Conservation (phyloP, 2,329 filamentous ascomycete species). For the Talaromyces atroroseus region DNA sequence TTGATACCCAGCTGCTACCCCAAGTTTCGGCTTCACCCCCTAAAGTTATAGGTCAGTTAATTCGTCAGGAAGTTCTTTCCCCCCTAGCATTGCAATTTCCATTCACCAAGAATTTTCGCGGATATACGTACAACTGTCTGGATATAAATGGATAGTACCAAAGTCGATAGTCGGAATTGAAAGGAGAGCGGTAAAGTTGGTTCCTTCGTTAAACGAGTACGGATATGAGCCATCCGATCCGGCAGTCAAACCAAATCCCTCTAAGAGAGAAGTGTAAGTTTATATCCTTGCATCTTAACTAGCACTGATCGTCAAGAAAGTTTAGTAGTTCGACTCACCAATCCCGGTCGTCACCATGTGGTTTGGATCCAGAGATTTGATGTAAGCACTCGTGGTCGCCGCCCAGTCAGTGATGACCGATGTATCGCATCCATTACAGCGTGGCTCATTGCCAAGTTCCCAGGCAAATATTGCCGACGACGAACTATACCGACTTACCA, state of each 20-base stretch:
- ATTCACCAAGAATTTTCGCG: not conserved
- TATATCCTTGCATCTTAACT: not conserved
- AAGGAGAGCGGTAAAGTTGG: conserved; percentile 49
- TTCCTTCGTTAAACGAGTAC: conserved; percentile 47
- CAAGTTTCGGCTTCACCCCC: conserved; percentile 36
- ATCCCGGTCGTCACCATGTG: conserved; percentile 62
- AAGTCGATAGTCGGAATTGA: conserved; percentile 52
- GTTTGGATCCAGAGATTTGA: conserved; percentile 56
- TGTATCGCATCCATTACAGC: conserved; percentile 56
- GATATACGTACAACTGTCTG: conserved; percentile 36
- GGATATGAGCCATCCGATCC: conserved; percentile 50
- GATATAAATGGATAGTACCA: conserved; percentile 51
- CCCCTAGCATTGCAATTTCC: not conserved
- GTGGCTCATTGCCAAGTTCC: conserved; percentile 63
- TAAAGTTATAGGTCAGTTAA: conserved; percentile 6
- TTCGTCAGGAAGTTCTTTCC: no score
- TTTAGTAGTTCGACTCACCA: conserved; percentile 16
- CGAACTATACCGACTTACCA: conserved; percentile 56
- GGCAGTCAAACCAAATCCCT: conserved; percentile 50
- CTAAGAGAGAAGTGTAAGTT: conserved; percentile 24
- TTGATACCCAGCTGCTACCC: conserved; percentile 44
- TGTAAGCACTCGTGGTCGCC: conserved; percentile 51
- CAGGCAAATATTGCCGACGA: conserved; percentile 60
- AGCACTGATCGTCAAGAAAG: not conserved
- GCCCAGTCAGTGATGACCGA: conserved; percentile 58